Conservation (phyloP, 495 filamentous ascomycete genomes). For the Hypoxylon perforatum region DNA sequence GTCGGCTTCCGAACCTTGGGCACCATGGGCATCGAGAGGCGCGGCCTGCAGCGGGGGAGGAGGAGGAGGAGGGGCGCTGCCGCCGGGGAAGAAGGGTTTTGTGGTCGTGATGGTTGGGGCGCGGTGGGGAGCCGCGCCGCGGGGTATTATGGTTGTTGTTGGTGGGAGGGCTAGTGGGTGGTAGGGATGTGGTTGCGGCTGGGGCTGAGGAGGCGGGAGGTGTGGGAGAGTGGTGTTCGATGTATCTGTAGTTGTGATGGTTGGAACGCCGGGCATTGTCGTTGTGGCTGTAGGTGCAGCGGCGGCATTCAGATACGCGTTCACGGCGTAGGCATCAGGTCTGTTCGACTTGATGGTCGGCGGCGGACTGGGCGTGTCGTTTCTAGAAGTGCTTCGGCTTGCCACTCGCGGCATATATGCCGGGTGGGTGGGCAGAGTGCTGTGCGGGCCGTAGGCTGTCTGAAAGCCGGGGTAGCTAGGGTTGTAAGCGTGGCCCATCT, state of each 20-base stretch:
- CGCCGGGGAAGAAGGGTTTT: background rate
- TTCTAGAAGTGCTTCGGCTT: conserved; percentile 45
- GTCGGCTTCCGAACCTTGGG: conserved; percentile 15
- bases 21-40: conserved; percentile 15
- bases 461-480: conserved; percentile 19
- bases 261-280: background rate
- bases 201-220: conserved; percentile 16
- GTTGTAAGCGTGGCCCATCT: conserved; percentile 12
- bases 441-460: conserved; percentile 14
- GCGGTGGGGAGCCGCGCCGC: background rate
- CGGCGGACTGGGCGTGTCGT: conserved; percentile 29
- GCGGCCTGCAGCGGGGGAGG: conserved; percentile 7
- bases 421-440: conserved; percentile 58
- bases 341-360: conserved; percentile 28
- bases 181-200: background rate
- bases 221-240: background rate
- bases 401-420: conserved; percentile 57
- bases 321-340: conserved; percentile 41
- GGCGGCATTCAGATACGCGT: conserved; percentile 41
- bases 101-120: too few species aligned
- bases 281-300: background rate
- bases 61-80: conserved; percentile 1
- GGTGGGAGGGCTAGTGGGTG: background rate
- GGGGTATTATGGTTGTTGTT: background rate
- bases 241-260: background rate